Percentiles rank a stretch among this genome's conserved stretches.
Conservation (phyloP, 768 basidiomycete species). For the Psilocybe sp. region DNA sequence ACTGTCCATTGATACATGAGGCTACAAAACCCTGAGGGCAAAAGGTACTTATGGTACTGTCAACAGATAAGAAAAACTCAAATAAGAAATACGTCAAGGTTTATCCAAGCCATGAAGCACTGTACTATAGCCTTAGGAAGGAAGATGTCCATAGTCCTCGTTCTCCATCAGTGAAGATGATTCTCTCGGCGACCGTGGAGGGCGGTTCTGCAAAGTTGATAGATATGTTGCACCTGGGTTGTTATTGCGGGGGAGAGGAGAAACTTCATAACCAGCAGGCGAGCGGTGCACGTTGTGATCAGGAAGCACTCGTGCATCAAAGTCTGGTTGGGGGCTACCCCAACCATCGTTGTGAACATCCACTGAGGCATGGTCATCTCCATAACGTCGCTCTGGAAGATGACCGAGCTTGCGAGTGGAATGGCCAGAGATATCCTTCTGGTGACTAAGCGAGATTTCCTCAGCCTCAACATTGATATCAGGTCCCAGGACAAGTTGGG, state of each 20-base stretch:
- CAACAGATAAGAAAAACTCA: no score
- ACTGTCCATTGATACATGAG: no score
- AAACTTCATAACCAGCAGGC: not conserved
- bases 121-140: not conserved
- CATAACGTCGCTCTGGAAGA: constrained; percentile 11
- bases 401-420: constrained; percentile 6
- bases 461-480: constrained; percentile 9
- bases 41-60: no score
- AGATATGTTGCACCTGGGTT: not conserved
- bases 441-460: constrained; percentile 9
- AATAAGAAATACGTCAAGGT: not conserved
- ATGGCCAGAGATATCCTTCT: constrained; percentile 2
- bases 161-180: constrained; percentile 10
- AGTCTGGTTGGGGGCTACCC: not conserved
- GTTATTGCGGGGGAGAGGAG: not conserved
- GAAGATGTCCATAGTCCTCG: constrained; percentile 17
- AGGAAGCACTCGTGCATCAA: constrained; percentile 1
- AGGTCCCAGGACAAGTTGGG: constrained; percentile 21
- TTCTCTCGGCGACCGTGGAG: constrained; percentile 1
- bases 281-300: not conserved
- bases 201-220: not conserved
- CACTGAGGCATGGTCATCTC: not conserved
- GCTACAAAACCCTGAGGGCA: no score
- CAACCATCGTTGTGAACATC: not conserved
- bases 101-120: not conserved